Percentiles rank a stretch among this genome's conserved stretches.
These are phyloP conservation scores for Phlebiopsis gigantea DNA, from an alignment of 768 basidiomycete species.

Conservation along the genomic window DNA sequence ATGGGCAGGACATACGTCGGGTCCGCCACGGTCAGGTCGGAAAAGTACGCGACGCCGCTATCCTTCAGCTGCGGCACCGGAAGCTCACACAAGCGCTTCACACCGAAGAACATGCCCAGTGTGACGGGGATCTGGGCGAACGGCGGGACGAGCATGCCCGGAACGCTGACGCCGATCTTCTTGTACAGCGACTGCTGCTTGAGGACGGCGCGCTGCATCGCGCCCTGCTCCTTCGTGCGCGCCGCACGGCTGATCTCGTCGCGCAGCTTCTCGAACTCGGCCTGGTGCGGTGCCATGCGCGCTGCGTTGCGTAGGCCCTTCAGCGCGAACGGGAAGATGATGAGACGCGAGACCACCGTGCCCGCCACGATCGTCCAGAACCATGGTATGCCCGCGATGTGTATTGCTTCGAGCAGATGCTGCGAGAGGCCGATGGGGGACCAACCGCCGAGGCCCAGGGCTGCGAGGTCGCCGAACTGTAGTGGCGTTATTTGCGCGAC, in stretches of 20 bases:
- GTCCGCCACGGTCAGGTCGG: constrained; percentile 74
- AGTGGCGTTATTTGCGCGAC: constrained; percentile 34
- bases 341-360: constrained; percentile 53
- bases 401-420: constrained; percentile 61
- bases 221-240: constrained; percentile 31
- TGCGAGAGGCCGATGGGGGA: constrained; percentile 59
- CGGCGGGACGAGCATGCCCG: constrained; percentile 47
- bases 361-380: constrained; percentile 74
- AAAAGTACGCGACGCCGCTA: constrained; percentile 70
- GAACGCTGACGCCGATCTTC: constrained; percentile 60
- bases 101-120: constrained; percentile 77
- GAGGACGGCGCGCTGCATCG: constrained; percentile 37
- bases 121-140: constrained; percentile 73
- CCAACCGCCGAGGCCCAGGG: constrained; percentile 59
- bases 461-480: constrained; percentile 68
- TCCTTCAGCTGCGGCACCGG: constrained; percentile 71
- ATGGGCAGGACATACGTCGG: constrained; percentile 73
- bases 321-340: constrained; percentile 58
- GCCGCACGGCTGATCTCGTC: constrained; percentile 36
- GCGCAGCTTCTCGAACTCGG: constrained; percentile 50
- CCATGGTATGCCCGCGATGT: constrained; percentile 75
- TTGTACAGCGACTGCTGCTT: constrained; percentile 50
- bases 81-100: constrained; percentile 63
- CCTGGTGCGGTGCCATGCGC: constrained; percentile 54
- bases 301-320: constrained; percentile 52